These are phyloP conservation scores for Lasiosphaeria ovina DNA, from an alignment of 495 filamentous ascomycete species.

Conservation along the genomic window DNA sequence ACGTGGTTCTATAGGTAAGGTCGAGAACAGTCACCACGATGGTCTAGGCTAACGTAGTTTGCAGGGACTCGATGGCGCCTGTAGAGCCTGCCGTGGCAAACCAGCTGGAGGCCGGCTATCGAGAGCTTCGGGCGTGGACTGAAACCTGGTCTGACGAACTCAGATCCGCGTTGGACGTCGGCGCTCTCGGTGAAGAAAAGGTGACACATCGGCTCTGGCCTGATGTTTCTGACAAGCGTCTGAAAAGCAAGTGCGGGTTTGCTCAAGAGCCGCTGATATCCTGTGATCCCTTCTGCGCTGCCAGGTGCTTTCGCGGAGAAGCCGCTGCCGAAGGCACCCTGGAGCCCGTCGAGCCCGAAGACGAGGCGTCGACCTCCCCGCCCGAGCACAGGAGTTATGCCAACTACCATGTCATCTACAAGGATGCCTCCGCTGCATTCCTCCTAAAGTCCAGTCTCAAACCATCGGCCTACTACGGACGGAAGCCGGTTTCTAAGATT, in stretches of 20 bases:
- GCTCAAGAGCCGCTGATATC: constrained; percentile 49
- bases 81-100: constrained; percentile 88
- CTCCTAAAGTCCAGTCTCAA: constrained; percentile 75
- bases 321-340: constrained; percentile 52
- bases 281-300: constrained; percentile 53
- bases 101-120: constrained; percentile 83
- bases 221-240: constrained; percentile 44
- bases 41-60: constrained; percentile 3
- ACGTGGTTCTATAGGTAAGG: constrained; percentile 83
- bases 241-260: constrained; percentile 33
- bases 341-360: constrained; percentile 39
- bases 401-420: constrained; percentile 78
- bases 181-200: constrained; percentile 86
- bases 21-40: neutral
- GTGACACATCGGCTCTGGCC: constrained; percentile 80
- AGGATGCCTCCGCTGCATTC: constrained; percentile 69
- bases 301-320: constrained; percentile 53
- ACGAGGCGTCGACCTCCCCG: constrained; percentile 31
- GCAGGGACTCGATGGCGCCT: constrained; percentile 80
- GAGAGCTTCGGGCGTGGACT: constrained; percentile 83
- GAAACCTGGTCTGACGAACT: constrained; percentile 93
- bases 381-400: constrained; percentile 51
- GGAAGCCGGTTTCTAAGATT: constrained; percentile 78
- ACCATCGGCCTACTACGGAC: constrained; percentile 75
- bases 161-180: constrained; percentile 85